A percentile compares a stretch with the other conserved stretches of the same genome.
These are phyloP conservation scores for Populus ilicifolia DNA, from an alignment of 345 rosid species.

Conservation along the genomic window DNA sequence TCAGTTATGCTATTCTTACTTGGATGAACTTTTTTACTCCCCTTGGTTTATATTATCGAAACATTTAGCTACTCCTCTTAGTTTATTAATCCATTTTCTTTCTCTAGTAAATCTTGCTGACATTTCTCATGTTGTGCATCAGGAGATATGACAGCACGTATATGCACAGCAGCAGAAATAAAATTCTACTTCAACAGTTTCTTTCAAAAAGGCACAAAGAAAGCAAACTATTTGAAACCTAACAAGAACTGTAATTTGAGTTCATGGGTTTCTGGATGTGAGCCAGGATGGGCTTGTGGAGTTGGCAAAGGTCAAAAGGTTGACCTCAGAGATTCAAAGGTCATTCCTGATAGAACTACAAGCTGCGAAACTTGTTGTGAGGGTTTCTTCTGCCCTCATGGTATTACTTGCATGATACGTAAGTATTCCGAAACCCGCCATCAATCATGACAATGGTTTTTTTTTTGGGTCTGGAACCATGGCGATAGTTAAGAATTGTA, in stretches of 20 bases:
- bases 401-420: conserved; percentile 99
- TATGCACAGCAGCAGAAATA: conserved; percentile 89
- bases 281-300: conserved; percentile 96
- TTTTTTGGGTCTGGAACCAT: too few species aligned
- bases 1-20: neutral
- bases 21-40: neutral
- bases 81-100: neutral
- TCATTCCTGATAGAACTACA: conserved; percentile 50
- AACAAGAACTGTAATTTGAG: conserved; percentile 87
- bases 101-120: neutral
- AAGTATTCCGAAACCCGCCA: conserved; percentile 31
- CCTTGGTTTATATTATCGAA: neutral
- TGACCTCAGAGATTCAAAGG: conserved; percentile 51
- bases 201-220: conserved; percentile 36
- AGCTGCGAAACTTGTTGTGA: conserved; percentile 68
- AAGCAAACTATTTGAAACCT: conserved; percentile 55
- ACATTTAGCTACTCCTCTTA: neutral
- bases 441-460: neutral
- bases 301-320: conserved; percentile 38
- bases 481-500: neutral
- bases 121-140: conserved; percentile 14
- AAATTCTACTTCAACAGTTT: conserved; percentile 68
- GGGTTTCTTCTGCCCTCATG: conserved; percentile 98
- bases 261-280: conserved; percentile 92
- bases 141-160: conserved; percentile 69